Conservation (phyloP, 2,329 filamentous ascomycete genomes). For the Alternaria sp. region DNA sequence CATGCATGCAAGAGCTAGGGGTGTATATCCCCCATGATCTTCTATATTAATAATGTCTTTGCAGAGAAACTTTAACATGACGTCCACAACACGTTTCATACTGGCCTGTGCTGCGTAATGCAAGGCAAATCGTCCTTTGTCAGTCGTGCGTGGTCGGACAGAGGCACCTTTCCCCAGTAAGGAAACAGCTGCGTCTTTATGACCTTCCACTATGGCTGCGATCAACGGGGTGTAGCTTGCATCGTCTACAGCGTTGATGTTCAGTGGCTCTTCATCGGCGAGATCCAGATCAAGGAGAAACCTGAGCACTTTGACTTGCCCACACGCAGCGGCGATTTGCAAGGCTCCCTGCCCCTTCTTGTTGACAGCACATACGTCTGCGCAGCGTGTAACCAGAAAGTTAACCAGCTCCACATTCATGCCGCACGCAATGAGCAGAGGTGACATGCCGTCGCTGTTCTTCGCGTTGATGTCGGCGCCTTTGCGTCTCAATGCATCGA, state of each 20-base stretch:
- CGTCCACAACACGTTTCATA: background rate
- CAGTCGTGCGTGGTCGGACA: background rate
- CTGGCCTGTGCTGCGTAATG: constrained; percentile 15
- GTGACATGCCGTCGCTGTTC: constrained; percentile 15
- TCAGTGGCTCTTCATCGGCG: background rate
- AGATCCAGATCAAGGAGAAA: constrained; percentile 5
- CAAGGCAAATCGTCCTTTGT: constrained; percentile 13
- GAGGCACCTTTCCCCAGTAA: constrained; percentile 17
- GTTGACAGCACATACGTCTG: constrained; percentile 15
- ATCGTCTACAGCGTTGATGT: constrained; percentile 15
- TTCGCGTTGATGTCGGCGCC: constrained; percentile 29
- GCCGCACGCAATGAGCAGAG: constrained; percentile 22
- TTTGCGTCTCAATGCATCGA: constrained; percentile 80
- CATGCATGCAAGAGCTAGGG: constrained; percentile 18
- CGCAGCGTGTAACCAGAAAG: constrained; percentile 14
- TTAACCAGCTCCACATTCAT: constrained; percentile 5
- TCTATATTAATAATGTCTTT: constrained; percentile 11
- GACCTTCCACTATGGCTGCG: constrained; percentile 13
- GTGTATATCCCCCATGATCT: constrained; percentile 16
- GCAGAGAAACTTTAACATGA: background rate
- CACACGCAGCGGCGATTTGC: constrained; percentile 21
- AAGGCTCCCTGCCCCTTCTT: constrained; percentile 13
- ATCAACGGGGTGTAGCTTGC: constrained; percentile 24
- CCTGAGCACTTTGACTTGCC: constrained; percentile 9
- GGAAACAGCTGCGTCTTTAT: constrained; percentile 17